Evolutionary conservation across 306 rosid species (phyloP).

Genomic region (Rosa lucieae): DNA sequence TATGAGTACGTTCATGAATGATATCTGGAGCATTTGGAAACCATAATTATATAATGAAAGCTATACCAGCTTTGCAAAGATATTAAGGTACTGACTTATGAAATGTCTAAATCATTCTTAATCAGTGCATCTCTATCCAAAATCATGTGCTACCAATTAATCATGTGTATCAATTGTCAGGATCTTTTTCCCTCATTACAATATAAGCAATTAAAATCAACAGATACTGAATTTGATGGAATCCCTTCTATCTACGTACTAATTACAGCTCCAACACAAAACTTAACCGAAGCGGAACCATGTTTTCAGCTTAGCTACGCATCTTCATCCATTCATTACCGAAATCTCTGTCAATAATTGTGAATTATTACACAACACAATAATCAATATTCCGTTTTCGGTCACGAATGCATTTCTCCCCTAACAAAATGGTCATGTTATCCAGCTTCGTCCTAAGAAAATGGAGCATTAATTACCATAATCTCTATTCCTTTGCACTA

Average conservation of each 20-base stretch:
- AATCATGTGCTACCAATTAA: neutral
- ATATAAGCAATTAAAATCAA: neutral
- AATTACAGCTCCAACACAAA: neutral
- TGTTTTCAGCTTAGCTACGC: neutral
- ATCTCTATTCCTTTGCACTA: neutral
- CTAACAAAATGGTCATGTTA: neutral
- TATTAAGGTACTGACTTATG: neutral
- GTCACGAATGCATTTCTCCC: neutral
- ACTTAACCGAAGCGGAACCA: neutral
- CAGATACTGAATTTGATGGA: neutral
- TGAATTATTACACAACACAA: neutral
- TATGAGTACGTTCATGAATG: too few species aligned
- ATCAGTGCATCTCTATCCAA: neutral
- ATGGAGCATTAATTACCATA: too few species aligned
- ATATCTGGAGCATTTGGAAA: too few species aligned
- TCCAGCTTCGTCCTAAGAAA: neutral
- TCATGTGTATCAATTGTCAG: neutral
- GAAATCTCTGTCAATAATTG: neutral
- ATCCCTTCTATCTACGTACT: neutral
- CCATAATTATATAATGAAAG: too few species aligned
- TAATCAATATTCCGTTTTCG: neutral
- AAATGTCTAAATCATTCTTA: neutral
- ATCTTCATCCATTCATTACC: neutral
- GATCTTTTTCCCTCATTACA: too few species aligned
- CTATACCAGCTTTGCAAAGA: neutral